A percentile compares a stretch with the other conserved stretches of the same genome.
These are phyloP conservation scores for Arthrinium phaeospermum DNA, from an alignment of 2,329 filamentous ascomycete species.

Conservation along the genomic window DNA sequence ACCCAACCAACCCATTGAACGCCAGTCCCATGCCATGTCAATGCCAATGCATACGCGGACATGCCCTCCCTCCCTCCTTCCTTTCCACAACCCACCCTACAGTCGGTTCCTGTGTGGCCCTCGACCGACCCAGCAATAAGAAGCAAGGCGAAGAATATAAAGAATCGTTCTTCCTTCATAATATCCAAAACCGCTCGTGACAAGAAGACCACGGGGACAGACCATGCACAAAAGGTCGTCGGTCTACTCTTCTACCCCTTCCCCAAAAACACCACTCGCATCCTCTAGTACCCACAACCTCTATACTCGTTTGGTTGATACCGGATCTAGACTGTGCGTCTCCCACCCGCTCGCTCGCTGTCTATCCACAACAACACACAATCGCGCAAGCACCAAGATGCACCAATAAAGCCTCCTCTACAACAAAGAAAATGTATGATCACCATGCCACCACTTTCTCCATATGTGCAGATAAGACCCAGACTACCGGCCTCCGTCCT, in stretches of 20 bases:
- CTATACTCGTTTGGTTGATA: neutral
- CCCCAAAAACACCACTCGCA: neutral
- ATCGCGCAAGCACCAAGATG: neutral
- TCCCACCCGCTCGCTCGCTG: neutral
- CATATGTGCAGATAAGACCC: neutral
- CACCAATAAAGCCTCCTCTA: neutral
- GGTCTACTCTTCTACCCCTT: neutral
- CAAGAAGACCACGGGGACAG: neutral
- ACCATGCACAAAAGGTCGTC: neutral
- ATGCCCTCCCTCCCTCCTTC: neutral
- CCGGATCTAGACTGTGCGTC: neutral
- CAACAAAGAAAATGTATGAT: neutral
- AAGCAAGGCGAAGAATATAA: neutral
- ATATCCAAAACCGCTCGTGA: neutral
- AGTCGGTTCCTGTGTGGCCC: neutral
- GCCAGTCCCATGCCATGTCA: neutral
- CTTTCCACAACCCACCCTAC: neutral
- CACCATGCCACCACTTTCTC: neutral
- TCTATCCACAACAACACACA: neutral
- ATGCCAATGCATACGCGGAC: neutral
- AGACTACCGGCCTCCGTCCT: neutral
- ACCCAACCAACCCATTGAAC: neutral
- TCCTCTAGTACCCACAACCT: slow-evolving; percentile 6
- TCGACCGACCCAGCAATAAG: neutral
- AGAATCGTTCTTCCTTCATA: neutral